A percentile compares a stretch with the other conserved stretches of the same genome.
Conservation (phyloP, 2,329 filamentous ascomycete species). For the Cladosporium sp. region DNA sequence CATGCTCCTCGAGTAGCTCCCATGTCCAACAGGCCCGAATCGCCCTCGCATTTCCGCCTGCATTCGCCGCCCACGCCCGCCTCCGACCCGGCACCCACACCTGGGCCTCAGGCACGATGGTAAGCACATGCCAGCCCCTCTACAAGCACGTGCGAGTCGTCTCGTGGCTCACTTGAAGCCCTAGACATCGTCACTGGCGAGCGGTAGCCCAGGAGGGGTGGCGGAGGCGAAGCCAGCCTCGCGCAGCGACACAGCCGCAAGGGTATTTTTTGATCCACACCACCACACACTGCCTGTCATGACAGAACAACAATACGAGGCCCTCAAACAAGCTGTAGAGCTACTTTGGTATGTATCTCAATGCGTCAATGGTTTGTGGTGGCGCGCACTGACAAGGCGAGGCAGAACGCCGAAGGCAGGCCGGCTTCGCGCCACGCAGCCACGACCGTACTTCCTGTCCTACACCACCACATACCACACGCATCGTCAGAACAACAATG, state of each 20-base stretch:
- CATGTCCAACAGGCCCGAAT: not conserved
- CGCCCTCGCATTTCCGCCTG: not conserved
- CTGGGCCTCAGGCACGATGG: not conserved
- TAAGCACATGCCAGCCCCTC: not conserved
- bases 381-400: not conserved
- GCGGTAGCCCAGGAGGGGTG: conserved; percentile 1
- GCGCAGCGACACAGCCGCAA: not conserved
- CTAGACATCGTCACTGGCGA: not conserved
- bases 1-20: not conserved
- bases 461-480: not conserved
- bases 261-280: not conserved
- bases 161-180: not conserved
- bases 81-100: not conserved
- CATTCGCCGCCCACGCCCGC: not conserved
- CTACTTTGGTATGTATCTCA: not conserved
- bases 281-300: not conserved
- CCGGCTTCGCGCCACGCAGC: not conserved
- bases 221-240: not conserved
- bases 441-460: not conserved
- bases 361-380: not conserved
- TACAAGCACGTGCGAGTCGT: not conserved
- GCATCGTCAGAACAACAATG: not conserved
- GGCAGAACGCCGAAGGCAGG: not conserved
- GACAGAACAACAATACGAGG: not conserved
- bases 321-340: not conserved